phyloP scores from a whole-genome alignment of 139 green algal species.

The Picochlorum sp. region DNA sequence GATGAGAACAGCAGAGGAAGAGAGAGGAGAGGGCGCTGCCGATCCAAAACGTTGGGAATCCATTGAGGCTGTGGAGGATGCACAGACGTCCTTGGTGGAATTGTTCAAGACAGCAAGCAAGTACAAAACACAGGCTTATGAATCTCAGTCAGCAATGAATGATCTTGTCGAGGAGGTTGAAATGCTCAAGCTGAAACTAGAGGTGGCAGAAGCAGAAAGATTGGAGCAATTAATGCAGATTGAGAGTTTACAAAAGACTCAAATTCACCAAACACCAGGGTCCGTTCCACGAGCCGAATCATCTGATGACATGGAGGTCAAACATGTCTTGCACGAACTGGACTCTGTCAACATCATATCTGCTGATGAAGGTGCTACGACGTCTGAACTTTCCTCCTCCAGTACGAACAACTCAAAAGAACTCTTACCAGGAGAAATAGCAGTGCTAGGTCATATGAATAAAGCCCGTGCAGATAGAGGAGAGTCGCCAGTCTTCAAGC shows the following conservation, averaged over 20 bases:
- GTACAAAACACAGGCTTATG: constrained; percentile 53
- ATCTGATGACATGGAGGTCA: neutral
- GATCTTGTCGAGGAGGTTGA: constrained; percentile 55
- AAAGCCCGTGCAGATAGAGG: constrained; percentile 28
- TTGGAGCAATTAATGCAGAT: constrained; percentile 39
- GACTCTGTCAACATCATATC: neutral
- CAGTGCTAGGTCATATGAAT: neutral
- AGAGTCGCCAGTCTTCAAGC: neutral
- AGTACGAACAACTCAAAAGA: no score
- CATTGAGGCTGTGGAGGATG: constrained; percentile 51
- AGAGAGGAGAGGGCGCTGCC: constrained; percentile 37
- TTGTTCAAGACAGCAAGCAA: constrained; percentile 58
- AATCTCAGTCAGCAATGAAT: constrained; percentile 36
- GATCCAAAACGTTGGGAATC: constrained; percentile 64
- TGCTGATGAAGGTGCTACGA: neutral
- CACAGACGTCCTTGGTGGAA: constrained; percentile 53
- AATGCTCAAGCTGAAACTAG: constrained; percentile 56
- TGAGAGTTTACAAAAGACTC: neutral
- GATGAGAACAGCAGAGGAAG: constrained; percentile 61
- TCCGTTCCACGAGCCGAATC: neutral
- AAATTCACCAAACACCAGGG: neutral
- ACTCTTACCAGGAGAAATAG: constrained; percentile 7
- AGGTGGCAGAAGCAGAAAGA: constrained; percentile 55
- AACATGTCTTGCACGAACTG: constrained; percentile 1
- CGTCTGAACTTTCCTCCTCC: no score